phyloP scores from a whole-genome alignment of 192 early-diverging fungal species.

The Allomyces macrogynus region DNA sequence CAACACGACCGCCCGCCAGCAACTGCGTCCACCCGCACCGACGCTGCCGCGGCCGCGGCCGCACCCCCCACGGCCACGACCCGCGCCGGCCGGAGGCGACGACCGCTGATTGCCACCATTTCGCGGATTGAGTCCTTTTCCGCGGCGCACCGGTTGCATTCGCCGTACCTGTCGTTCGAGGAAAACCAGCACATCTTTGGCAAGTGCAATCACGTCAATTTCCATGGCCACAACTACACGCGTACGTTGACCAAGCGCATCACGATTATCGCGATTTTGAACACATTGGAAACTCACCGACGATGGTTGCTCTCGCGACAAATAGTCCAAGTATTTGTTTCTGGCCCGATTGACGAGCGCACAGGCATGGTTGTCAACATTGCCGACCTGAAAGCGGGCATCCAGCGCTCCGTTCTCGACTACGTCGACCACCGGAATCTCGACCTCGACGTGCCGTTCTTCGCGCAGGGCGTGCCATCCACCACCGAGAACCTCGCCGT shows the following conservation, averaged over 20 bases:
- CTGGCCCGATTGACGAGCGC: constrained; percentile 32
- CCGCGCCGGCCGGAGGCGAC: no score
- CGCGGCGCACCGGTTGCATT: constrained; percentile 74
- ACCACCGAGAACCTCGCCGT: constrained; percentile 80
- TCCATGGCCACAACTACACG: constrained; percentile 84
- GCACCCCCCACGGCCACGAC: no score
- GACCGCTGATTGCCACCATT: constrained; percentile 10
- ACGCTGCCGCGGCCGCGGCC: no score
- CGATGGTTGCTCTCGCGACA: constrained; percentile 2
- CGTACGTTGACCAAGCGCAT: constrained; percentile 12
- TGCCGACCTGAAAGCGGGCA: constrained; percentile 52
- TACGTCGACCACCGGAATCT: constrained; percentile 71
- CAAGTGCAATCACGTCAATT: constrained; percentile 68
- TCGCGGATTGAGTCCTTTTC: constrained; percentile 63
- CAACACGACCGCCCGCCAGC: no score
- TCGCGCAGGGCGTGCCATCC: constrained; percentile 29
- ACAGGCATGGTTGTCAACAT: constrained; percentile 84
- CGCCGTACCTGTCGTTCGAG: constrained; percentile 40
- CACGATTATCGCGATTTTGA: no score
- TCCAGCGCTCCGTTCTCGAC: constrained; percentile 50
- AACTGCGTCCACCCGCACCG: no score
- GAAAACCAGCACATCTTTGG: constrained; percentile 60
- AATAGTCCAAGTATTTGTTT: constrained; percentile 19
- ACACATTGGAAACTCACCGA: no score
- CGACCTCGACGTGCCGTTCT: constrained; percentile 65